Percentiles rank a stretch among this genome's conserved stretches.
Conservation (phyloP, 2,329 filamentous ascomycete genomes). For the Knufia fluminis region DNA sequence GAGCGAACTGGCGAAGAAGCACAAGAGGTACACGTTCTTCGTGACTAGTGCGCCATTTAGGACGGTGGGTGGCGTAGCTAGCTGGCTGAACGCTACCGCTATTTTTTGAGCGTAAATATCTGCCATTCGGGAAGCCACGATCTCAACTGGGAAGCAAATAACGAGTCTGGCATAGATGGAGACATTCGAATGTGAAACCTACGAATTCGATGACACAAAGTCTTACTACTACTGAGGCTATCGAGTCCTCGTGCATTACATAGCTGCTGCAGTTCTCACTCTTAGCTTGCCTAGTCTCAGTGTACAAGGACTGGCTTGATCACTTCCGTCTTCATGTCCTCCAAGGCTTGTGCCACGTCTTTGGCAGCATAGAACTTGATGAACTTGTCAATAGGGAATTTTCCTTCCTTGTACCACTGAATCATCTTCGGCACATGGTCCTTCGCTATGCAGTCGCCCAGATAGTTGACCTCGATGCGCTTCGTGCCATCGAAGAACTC, state of each 20-base stretch:
- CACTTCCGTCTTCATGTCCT: conserved; percentile 23
- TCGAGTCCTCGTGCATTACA: neutral
- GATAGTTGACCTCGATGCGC: conserved; percentile 40
- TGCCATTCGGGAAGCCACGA: too few relatives aligned
- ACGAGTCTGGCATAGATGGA: too few relatives aligned
- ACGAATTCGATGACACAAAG: too few relatives aligned
- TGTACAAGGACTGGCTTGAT: conserved; percentile 26
- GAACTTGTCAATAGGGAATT: conserved; percentile 39
- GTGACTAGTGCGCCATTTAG: conserved; percentile 35
- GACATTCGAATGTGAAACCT: too few relatives aligned
- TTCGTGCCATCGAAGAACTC: conserved; percentile 41
- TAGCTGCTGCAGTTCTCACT: neutral
- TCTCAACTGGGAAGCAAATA: too few relatives aligned
- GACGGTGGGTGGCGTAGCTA: conserved; percentile 35
- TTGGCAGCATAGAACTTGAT: conserved; percentile 35
- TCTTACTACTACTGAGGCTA: neutral
- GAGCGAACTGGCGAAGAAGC: conserved; percentile 28
- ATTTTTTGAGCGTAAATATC: conserved; percentile 34
- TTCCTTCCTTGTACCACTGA: conserved; percentile 39
- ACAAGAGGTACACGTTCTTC: conserved; percentile 34
- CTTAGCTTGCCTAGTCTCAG: conserved; percentile 3
- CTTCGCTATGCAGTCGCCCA: conserved; percentile 36
- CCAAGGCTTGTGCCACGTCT: conserved; percentile 21
- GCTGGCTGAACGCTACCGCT: conserved; percentile 36
- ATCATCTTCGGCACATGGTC: conserved; percentile 40